A percentile compares a stretch with the other conserved stretches of the same genome.
These are phyloP conservation scores for Lachnellula subtilissima DNA, from an alignment of 2,329 filamentous ascomycete genomes.

Conservation along the genomic window DNA sequence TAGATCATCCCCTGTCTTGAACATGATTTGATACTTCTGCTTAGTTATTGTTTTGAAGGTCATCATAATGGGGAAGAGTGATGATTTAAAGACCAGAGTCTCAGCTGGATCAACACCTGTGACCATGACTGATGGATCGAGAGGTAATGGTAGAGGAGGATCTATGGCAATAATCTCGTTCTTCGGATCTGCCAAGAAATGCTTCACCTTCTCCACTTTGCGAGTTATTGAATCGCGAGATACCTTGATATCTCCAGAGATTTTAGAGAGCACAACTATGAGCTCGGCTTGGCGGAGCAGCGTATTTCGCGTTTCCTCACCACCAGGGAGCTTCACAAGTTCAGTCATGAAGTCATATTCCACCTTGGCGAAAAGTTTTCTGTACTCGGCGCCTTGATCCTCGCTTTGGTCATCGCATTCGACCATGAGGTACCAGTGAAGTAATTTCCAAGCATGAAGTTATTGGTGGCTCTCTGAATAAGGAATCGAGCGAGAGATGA, in stretches of 20 bases:
- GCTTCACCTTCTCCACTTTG: conserved; percentile 81
- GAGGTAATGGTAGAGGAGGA: conserved; percentile 77
- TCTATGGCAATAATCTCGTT: conserved; percentile 83
- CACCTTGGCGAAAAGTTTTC: conserved; percentile 84
- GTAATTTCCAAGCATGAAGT: conserved; percentile 89
- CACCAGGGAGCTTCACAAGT: conserved; percentile 65
- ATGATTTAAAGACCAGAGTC: conserved; percentile 91
- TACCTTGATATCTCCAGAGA: conserved; percentile 82
- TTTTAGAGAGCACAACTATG: conserved; percentile 78
- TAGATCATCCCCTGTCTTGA: conserved; percentile 95
- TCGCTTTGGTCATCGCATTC: conserved; percentile 76
- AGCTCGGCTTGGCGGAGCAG: conserved; percentile 86
- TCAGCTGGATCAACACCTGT: conserved; percentile 79
- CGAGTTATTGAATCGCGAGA: conserved; percentile 66
- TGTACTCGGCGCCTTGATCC: conserved; percentile 68
- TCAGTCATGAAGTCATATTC: conserved; percentile 95
- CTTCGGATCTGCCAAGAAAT: conserved; percentile 78
- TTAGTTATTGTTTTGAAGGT: conserved; percentile 79
- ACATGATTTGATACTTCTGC: conserved; percentile 82
- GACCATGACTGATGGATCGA: conserved; percentile 79
- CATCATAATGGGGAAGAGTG: conserved; percentile 83
- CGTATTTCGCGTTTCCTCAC: conserved; percentile 67
- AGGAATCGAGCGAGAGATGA: conserved; percentile 87
- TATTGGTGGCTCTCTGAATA: conserved; percentile 79
- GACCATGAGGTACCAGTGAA: conserved; percentile 97